Base-by-base conservation (phyloP, 1,284 basidiomycete genomes). In the Rhizoctonia solani region DNA sequence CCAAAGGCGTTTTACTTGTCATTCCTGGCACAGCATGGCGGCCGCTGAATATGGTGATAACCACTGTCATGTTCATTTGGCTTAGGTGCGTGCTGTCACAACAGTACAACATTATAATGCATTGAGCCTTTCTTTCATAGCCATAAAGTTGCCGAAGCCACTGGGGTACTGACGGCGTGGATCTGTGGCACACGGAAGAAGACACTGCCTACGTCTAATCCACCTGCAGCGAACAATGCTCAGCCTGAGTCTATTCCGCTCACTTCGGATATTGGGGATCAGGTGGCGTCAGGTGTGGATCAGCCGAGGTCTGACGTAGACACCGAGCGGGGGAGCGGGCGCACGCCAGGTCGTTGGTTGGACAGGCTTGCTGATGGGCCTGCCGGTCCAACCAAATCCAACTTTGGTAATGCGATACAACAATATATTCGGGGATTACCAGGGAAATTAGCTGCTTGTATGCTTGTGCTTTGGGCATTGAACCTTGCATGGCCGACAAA, bases 1-100 rank as follows among this genome's bases (percentile, higher is more conserved):
- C 90, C 19, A 92, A 92, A 75, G 91, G 90, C 19, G 82, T 95
- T 70, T 81, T 95, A 39, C 78, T 93, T 59, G 83, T 95, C 55
- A 78, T 95, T 49, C 92, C 92, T 0, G 87, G 89, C 21, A 87
- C 86, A 4, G 77, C 77, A 44, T 90, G 87, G 82, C 82, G 92
- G 49, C 82, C 86, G 4, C 55, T 90, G 72, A 95, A 95, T 76
- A 84, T 94, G 70, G 76, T 91, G 42, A 72, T 94, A 61, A 89
- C 90, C 16, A 86, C 87, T 16, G 77, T 86, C 41, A 81, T 90
- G 74, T 95, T 95, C 77, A 78, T 94, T 71, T 94, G 87, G 78
- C 76, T 94, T 42, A 89, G 85, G 59, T 65, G 49, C 49, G 59
- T 50, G 5, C 9, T 39, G 19, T 9, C 19, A 19, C 11, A 27